Conservation (phyloP, 768 basidiomycete genomes). For the Megacollybia marginata region DNA sequence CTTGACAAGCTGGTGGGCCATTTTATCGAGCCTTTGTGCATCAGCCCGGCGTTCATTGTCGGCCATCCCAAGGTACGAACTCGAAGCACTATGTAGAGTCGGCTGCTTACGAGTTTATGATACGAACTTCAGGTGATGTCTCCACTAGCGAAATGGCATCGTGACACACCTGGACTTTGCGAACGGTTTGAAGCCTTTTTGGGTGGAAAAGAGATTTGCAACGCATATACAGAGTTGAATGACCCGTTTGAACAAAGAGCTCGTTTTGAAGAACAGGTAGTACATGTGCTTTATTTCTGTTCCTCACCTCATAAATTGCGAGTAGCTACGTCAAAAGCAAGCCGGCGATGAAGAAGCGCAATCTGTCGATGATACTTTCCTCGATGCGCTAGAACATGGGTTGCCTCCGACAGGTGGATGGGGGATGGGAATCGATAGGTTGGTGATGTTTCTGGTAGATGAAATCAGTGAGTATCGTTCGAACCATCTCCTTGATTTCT, state of each 20-base stretch:
- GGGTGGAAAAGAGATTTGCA: constrained; percentile 97
- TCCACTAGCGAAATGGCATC: constrained; percentile 97
- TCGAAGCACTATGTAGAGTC: no score
- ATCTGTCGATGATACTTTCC: constrained; percentile 91
- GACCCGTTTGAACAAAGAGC: constrained; percentile 95
- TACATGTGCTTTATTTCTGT: no score
- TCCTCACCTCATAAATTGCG: no score
- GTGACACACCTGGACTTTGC: constrained; percentile 92
- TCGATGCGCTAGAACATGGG: constrained; percentile 97
- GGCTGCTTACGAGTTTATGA: no score
- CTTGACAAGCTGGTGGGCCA: constrained; percentile 99
- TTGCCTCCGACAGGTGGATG: constrained; percentile 97
- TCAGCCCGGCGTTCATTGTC: constrained; percentile 95
- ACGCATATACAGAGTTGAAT: constrained; percentile 99
- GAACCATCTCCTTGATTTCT: background rate
- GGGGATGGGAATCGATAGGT: constrained; percentile 92
- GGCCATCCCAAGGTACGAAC: constrained; percentile 60
- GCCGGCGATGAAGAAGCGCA: constrained; percentile 98
- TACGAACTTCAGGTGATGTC: constrained; percentile 84
- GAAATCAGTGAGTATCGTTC: constrained; percentile 64
- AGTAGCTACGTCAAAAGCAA: constrained; percentile 64
- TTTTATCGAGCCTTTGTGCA: constrained; percentile 94
- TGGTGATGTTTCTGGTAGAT: constrained; percentile 98
- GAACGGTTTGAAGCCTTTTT: constrained; percentile 99
- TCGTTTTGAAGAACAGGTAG: constrained; percentile 90